A percentile compares a stretch with the other conserved stretches of the same genome.
Conservation (phyloP, 129 eudicot genomes). For the Tagetes erecta region DNA sequence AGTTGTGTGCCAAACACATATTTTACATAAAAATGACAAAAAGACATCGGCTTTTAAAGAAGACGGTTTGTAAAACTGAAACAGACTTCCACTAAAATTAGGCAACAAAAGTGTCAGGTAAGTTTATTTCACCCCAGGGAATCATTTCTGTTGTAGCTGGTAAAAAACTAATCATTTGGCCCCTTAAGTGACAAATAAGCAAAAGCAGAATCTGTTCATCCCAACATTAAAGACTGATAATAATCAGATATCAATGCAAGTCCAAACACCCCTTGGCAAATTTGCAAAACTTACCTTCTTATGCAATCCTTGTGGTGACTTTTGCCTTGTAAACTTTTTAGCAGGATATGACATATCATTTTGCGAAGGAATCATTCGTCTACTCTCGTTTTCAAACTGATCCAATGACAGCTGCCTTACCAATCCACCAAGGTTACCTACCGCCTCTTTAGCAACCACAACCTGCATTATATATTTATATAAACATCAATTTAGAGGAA, state of each 20-base stretch:
- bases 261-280: not conserved
- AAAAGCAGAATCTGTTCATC: not conserved
- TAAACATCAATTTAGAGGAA: not conserved
- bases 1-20: not conserved
- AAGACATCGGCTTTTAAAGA: not conserved
- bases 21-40: not conserved
- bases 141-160: not conserved
- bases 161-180: not conserved
- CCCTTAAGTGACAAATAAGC: not conserved
- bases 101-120: not conserved
- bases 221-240: not conserved
- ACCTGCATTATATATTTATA: conserved; percentile 53
- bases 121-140: not conserved
- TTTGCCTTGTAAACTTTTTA: conserved; percentile 70
- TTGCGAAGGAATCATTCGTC: conserved; percentile 81
- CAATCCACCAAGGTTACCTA: conserved; percentile 94
- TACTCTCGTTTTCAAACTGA: conserved; percentile 96
- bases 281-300: conserved; percentile 62
- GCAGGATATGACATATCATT: conserved; percentile 67
- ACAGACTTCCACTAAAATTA: not conserved
- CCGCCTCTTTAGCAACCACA: conserved; percentile 94
- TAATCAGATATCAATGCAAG: not conserved
- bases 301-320: conserved; percentile 96
- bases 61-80: not conserved
- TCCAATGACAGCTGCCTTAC: conserved; percentile 91